These are phyloP conservation scores for Chlamydomonas sphaeroides DNA, from an alignment of 139 green algal species.

Conservation along the genomic window DNA sequence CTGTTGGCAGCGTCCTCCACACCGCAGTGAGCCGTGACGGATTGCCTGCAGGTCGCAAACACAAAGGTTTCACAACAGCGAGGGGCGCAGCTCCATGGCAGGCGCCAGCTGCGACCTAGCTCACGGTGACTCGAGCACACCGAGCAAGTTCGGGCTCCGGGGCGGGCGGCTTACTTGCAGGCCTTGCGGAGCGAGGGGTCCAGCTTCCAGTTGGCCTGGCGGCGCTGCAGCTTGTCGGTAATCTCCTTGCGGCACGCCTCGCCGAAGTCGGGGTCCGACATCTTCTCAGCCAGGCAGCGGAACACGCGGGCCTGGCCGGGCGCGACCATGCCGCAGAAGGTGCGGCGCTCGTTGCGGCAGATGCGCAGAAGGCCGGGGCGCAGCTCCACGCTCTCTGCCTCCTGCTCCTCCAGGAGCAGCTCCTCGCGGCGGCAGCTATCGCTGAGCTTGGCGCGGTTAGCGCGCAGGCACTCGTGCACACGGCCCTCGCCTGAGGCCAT, in stretches of 20 bases:
- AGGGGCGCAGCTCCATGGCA: no score
- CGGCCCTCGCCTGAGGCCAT: slow-evolving; percentile 54
- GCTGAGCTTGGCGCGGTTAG: slow-evolving; percentile 64
- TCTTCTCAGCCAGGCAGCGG: slow-evolving; percentile 79
- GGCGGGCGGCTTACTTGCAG: slow-evolving; percentile 67
- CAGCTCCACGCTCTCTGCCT: slow-evolving; percentile 68
- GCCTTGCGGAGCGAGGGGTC: slow-evolving; percentile 77
- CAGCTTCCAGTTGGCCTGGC: slow-evolving; percentile 79
- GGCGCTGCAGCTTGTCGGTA: slow-evolving; percentile 56
- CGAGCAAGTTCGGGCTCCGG: no score
- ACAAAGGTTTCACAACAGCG: no score
- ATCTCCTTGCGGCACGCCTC: slow-evolving; percentile 65
- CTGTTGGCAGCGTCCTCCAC: slow-evolving; percentile 30
- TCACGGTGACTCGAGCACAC: no score
- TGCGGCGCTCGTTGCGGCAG: slow-evolving; percentile 65
- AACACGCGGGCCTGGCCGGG: slow-evolving; percentile 62
- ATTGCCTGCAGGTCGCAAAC: no score
- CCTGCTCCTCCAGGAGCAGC: slow-evolving; percentile 66
- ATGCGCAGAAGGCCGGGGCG: slow-evolving; percentile 53
- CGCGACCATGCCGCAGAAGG: slow-evolving; percentile 75
- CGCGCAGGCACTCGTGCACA: slow-evolving; percentile 80
- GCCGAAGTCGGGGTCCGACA: slow-evolving; percentile 79
- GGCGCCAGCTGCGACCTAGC: no score
- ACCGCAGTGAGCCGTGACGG: no score
- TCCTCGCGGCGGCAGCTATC: slow-evolving; percentile 72